Evolutionary conservation across 2,329 filamentous ascomycete genomes (phyloP).

Genomic region (Penicillium paneum): DNA sequence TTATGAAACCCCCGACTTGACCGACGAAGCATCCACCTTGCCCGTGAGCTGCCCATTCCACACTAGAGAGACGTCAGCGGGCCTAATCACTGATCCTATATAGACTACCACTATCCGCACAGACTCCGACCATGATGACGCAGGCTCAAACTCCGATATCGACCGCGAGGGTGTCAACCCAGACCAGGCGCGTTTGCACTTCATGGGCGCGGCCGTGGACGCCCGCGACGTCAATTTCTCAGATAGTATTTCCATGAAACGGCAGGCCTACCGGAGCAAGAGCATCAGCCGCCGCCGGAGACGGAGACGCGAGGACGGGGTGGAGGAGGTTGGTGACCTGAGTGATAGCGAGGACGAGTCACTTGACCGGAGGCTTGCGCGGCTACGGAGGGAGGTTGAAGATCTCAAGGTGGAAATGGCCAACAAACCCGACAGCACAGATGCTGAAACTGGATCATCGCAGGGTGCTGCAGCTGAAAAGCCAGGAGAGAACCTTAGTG

Average conservation of each 20-base stretch:
- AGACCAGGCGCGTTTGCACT: conserved; percentile 74
- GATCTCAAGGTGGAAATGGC: conserved; percentile 60
- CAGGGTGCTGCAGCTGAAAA: conserved; percentile 37
- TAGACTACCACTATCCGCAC: conserved; percentile 56
- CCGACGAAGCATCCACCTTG: conserved; percentile 82
- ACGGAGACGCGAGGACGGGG: conserved; percentile 44
- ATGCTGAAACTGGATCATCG: conserved; percentile 17
- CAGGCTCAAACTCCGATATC: conserved; percentile 56
- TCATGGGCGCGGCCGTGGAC: conserved; percentile 72
- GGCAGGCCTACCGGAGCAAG: conserved; percentile 77
- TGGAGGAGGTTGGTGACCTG: conserved; percentile 67
- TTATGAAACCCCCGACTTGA: conserved; percentile 92
- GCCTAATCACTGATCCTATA: conserved; percentile 46
- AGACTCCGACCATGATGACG: conserved; percentile 58
- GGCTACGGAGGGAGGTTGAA: conserved; percentile 77
- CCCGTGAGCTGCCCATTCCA: conserved; percentile 56
- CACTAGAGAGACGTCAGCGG: not conserved
- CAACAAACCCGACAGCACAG: conserved; percentile 51
- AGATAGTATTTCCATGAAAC: conserved; percentile 77
- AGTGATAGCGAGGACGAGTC: conserved; percentile 78
- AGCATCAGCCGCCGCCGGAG: conserved; percentile 55
- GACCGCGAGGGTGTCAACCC: conserved; percentile 73
- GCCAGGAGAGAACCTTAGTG: conserved; percentile 45
- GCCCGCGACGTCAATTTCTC: conserved; percentile 81
- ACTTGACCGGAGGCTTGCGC: conserved; percentile 73